phyloP scores from a whole-genome alignment of 352 stramenopile species.

The Globisporangium nunn region DNA sequence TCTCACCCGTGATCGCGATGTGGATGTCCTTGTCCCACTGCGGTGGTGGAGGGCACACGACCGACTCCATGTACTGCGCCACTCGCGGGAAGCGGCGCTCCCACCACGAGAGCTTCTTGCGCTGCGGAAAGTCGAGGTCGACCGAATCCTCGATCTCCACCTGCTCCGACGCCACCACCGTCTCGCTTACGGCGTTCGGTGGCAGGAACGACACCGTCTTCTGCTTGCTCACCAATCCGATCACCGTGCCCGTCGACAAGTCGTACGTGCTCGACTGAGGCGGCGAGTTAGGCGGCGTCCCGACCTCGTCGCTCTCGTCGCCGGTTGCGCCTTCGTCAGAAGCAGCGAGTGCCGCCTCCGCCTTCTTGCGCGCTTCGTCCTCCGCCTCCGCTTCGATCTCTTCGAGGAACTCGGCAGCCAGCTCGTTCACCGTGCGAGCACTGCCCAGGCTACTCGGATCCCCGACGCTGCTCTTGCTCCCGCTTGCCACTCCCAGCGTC shows the following conservation, averaged over 20 bases:
- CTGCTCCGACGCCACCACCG: conserved; percentile 37
- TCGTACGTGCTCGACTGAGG: conserved; percentile 8
- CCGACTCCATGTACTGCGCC: conserved; percentile 50
- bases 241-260: conserved; percentile 3
- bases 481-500: too few relatives aligned
- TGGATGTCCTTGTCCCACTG: conserved; percentile 87
- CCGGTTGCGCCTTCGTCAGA: conserved; percentile 2
- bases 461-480: conserved; percentile 21
- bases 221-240: neutral
- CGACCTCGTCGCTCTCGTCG: conserved; percentile 10
- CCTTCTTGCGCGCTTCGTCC: conserved; percentile 22
- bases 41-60: conserved; percentile 54
- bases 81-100: conserved; percentile 39
- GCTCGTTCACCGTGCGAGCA: conserved; percentile 23
- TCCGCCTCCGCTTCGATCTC: conserved; percentile 43
- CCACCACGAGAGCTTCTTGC: conserved; percentile 49
- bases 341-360: conserved; percentile 9
- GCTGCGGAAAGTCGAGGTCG: conserved; percentile 26
- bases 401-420: conserved; percentile 38
- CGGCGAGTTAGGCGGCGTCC: conserved; percentile 11
- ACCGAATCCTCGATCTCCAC: conserved; percentile 56
- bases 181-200: conserved; percentile 11
- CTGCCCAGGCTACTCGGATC: conserved; percentile 27
- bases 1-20: conserved; percentile 65
- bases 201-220: conserved; percentile 14